Conservation (phyloP, 345 rosid species). For the Lagerstroemia speciosa region DNA sequence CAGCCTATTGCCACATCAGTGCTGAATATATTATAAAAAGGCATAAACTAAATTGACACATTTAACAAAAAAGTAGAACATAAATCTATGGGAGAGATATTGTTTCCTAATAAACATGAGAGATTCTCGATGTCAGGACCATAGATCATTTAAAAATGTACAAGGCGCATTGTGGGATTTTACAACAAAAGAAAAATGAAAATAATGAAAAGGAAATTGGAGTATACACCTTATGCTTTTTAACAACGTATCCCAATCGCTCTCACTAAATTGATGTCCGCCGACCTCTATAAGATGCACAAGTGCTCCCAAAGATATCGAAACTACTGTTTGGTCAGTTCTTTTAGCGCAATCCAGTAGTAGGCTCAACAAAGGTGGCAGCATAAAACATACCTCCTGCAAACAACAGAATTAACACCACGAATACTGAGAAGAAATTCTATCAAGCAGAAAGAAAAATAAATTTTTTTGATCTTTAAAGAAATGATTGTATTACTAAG, state of each 20-base stretch:
- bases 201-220: not conserved
- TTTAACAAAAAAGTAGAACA: not conserved
- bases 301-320: constrained; percentile 89
- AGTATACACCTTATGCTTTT: constrained; percentile 77
- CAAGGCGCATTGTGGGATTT: not conserved
- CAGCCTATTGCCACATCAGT: not conserved
- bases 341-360: constrained; percentile 95
- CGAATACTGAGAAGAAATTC: not conserved
- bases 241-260: constrained; percentile 93
- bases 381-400: constrained; percentile 98
- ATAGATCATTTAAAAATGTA: not conserved
- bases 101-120: not conserved
- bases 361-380: constrained; percentile 85
- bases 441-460: not conserved
- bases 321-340: constrained; percentile 94
- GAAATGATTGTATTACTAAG: no score
- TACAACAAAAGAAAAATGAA: not conserved
- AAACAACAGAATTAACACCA: constrained; percentile 3
- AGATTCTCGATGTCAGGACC: not conserved
- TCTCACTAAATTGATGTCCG: constrained; percentile 92
- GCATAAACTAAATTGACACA: not conserved
- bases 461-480: no score
- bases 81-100: not conserved
- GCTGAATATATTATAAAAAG: not conserved
- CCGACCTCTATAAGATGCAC: constrained; percentile 99